Evolutionary conservation across 2,329 filamentous ascomycete species (phyloP).

Genomic region (Elsinoe fawcettii): DNA sequence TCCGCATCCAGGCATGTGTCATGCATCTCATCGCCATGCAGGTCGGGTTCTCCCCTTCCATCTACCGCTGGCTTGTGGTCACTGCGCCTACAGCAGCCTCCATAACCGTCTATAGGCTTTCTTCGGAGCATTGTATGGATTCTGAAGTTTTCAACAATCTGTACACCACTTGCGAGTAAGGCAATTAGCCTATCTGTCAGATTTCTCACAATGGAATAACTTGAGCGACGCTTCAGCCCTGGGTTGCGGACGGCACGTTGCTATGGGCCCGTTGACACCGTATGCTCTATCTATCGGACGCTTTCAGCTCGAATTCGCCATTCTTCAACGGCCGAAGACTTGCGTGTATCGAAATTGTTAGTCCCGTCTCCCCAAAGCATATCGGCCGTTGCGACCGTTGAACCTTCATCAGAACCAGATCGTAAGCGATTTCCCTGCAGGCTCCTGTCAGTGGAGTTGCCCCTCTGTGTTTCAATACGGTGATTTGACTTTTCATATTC

Average conservation of each 20-base stretch:
- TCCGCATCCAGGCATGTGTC: neutral
- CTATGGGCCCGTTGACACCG: neutral
- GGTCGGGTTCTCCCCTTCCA: neutral
- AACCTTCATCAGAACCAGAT: neutral
- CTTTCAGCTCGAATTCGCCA: neutral
- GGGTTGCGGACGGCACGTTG: neutral
- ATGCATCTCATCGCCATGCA: neutral
- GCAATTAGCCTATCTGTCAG: too few relatives aligned
- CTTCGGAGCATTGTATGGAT: neutral
- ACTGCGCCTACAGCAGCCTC: neutral
- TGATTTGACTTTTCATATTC: constrained; percentile 2
- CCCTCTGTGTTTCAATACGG: neutral
- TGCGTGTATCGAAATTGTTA: neutral
- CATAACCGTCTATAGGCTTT: neutral
- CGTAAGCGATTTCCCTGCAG: neutral
- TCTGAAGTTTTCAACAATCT: too few relatives aligned
- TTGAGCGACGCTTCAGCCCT: too few relatives aligned
- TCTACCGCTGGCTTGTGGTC: neutral
- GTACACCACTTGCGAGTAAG: too few relatives aligned
- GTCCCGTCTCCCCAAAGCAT: neutral
- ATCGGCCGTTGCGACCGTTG: neutral
- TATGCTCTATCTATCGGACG: neutral
- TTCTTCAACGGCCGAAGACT: neutral
- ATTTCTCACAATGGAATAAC: too few relatives aligned
- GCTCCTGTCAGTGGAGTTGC: neutral